Base-by-base conservation (phyloP, 2,329 filamentous ascomycete species). In the Xylariaceae sp. region DNA sequence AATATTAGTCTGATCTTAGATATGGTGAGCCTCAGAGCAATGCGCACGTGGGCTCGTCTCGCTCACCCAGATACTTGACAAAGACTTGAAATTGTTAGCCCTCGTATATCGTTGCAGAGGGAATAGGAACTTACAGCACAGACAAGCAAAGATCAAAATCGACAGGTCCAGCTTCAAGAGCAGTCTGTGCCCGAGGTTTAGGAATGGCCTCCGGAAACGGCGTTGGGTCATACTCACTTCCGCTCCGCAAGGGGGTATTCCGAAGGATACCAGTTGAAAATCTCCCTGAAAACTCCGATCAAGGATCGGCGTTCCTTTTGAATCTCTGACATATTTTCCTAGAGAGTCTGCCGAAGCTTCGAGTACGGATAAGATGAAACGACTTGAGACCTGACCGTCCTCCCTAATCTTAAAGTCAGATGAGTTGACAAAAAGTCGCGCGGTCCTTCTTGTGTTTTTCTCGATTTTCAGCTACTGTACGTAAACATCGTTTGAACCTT, bases 191-290 rank as follows among this genome's bases (percentile, higher is more conserved):
- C 24, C 22, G 22, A 26, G n/a, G n/a, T n/a, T n/a, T n/a, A n/a
- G n/a, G n/a, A n/a, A n/a, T n/a, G n/a, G n/a, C n/a, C n/a, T n/a
- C n/a, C n/a, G n/a, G n/a, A n/a, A 22, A 15, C 11, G 19, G n/a
- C 7, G 24, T 18, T 18, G 15, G 2, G 22, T 11, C 22, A 26
- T n/a, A 44, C 55, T 47, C 34, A 59, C 59, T 55, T 62, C 37
- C 51, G 53, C 36, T 63, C 60, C n/a, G 48, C 54, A 2, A 47
- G 31, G 7, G 60, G 56, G 37, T 62, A 62, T 13, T 51, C 43
- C 13, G 57, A 54, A 3, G 60, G 60, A 34, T 63, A 63, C 60
- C 59, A 63, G 36, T 62, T 63, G 43, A 63, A 62, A 3, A 63
- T 47, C 34, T 63, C 59, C 16, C 62, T 62, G 30, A 62, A 46